These are phyloP conservation scores for Colletotrichum sidae DNA, from an alignment of 2,329 filamentous ascomycete species.

Conservation along the genomic window DNA sequence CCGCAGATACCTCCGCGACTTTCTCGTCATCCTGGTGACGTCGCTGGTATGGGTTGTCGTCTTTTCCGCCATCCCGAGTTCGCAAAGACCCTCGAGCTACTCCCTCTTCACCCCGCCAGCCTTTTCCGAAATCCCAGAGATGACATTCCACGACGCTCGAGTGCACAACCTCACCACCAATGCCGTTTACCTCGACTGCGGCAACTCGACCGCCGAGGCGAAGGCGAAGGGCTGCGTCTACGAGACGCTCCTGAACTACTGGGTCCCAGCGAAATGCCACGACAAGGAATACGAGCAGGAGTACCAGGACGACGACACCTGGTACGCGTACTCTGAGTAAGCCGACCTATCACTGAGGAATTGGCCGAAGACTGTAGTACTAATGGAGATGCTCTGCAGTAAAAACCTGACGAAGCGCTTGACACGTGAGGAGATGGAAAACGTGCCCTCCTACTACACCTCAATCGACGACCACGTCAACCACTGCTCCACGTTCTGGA, in stretches of 20 bases:
- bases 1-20: conserved; percentile 9
- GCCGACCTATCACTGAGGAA: neutral
- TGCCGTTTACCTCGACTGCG: conserved; percentile 38
- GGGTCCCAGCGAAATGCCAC: conserved; percentile 41
- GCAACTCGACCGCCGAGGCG: conserved; percentile 38
- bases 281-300: conserved; percentile 42
- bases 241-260: conserved; percentile 42
- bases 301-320: conserved; percentile 43
- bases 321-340: conserved; percentile 38
- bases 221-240: conserved; percentile 39
- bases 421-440: conserved; percentile 39
- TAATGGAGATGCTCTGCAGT: conserved; percentile 16
- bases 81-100: neutral
- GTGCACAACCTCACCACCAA: conserved; percentile 40
- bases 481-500: conserved; percentile 44
- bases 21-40: conserved; percentile 27
- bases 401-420: conserved; percentile 38
- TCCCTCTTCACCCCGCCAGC: too few species aligned
- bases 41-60: conserved; percentile 40
- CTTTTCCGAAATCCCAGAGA: neutral
- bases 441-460: conserved; percentile 40
- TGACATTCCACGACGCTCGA: neutral
- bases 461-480: conserved; percentile 41
- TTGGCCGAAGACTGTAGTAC: neutral
- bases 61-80: conserved; percentile 25